phyloP scores from a whole-genome alignment of 331 rosid species.

The Pyracantha coccinea region DNA sequence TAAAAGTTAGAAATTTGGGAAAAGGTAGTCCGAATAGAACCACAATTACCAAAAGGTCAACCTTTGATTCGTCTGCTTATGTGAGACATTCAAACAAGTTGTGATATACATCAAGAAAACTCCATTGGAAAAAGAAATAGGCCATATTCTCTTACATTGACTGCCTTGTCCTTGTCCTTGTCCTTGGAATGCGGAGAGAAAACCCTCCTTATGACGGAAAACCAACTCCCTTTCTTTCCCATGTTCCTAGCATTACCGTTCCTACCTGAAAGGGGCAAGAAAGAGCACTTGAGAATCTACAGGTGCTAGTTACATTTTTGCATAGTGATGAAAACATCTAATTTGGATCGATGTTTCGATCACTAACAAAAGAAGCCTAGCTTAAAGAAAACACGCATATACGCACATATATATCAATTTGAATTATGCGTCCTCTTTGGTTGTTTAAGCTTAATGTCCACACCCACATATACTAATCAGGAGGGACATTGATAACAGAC shows the following conservation, averaged over 20 bases:
- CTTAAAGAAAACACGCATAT: neutral
- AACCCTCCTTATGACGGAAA: slow-evolving; percentile 85
- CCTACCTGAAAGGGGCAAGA: slow-evolving; percentile 33
- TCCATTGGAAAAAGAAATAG: neutral
- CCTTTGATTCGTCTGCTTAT: neutral
- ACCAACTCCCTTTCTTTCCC: slow-evolving; percentile 99
- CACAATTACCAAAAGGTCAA: neutral
- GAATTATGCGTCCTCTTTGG: neutral
- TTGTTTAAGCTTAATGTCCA: neutral
- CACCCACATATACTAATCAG: neutral
- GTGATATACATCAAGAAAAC: neutral
- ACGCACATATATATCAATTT: no score
- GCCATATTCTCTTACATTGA: slow-evolving; percentile 23
- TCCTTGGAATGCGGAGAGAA: slow-evolving; percentile 81
- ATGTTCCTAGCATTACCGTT: slow-evolving; percentile 77
- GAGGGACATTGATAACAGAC: neutral
- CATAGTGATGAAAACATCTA: no score
- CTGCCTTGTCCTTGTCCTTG: slow-evolving; percentile 49
- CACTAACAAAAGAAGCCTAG: neutral
- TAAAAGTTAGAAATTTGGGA: neutral
- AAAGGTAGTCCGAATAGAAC: neutral
- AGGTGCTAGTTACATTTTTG: neutral
- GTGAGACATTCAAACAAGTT: neutral
- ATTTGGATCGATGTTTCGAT: no score
- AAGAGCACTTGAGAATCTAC: slow-evolving; percentile 4